A percentile compares a stretch with the other conserved stretches of the same genome.
Evolutionary conservation across 805 yeast species (phyloP).

Genomic region (Hanseniaspora singularis): DNA sequence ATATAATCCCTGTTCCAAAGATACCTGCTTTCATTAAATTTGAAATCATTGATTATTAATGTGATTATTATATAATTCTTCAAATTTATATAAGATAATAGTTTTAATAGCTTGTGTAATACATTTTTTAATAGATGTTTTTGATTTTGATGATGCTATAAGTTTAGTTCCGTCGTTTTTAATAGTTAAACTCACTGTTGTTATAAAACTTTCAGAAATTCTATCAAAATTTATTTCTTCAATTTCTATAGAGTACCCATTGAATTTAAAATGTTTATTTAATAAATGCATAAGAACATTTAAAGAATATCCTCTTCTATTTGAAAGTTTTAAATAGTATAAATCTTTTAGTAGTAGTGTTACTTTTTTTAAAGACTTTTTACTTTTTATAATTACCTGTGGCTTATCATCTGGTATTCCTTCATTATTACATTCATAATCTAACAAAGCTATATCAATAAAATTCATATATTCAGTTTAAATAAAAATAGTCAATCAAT

Average conservation of each 20-base stretch:
- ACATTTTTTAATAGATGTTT: constrained; percentile 2
- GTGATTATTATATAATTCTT: constrained; percentile 9
- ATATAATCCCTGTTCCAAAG: constrained; percentile 61
- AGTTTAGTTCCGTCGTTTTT: not conserved
- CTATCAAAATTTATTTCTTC: constrained; percentile 11
- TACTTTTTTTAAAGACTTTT: not conserved
- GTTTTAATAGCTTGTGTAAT: constrained; percentile 2
- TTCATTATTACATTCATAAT: not conserved
- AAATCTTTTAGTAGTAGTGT: constrained; percentile 1
- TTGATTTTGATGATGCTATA: not conserved
- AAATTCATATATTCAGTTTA: constrained; percentile 22
- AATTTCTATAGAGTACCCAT: constrained; percentile 32
- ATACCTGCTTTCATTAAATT: constrained; percentile 40
- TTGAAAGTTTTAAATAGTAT: not conserved
- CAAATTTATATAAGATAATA: not conserved
- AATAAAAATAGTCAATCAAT: too few species aligned
- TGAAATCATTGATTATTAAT: constrained; percentile 12
- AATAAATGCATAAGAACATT: constrained; percentile 32
- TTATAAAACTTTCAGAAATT: constrained; percentile 9
- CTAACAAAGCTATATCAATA: not conserved
- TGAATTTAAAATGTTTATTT: constrained; percentile 42
- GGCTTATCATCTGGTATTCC: too few species aligned
- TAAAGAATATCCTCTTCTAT: constrained; percentile 25
- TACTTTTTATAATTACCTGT: not conserved
- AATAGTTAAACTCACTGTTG: not conserved